Evolutionary conservation across 805 yeast genomes (phyloP).

Genomic region (Candida nemodendra): DNA sequence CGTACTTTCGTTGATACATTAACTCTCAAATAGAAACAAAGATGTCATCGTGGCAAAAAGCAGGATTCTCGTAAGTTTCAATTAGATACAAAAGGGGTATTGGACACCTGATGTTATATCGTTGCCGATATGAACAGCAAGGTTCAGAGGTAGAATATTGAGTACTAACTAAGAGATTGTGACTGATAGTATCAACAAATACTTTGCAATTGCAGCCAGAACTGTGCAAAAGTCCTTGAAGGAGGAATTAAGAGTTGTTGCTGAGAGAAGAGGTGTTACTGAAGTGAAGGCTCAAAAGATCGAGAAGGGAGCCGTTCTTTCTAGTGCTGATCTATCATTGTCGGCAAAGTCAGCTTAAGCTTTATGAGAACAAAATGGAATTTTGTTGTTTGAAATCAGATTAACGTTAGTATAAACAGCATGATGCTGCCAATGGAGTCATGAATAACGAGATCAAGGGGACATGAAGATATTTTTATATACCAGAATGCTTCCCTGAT

Average conservation of each 20-base stretch:
- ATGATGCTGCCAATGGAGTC: too few relatives aligned
- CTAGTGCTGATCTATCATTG: conserved; percentile 25
- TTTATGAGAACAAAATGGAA: background rate
- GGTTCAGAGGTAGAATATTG: too few relatives aligned
- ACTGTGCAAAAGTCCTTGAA: conserved; percentile 86
- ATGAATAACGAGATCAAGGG: background rate
- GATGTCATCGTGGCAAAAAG: conserved; percentile 64
- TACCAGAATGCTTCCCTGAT: background rate
- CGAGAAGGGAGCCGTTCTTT: conserved; percentile 58
- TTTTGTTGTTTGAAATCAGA: background rate
- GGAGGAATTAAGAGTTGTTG: conserved; percentile 74
- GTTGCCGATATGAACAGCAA: conserved; percentile 1
- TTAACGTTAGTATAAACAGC: too few relatives aligned
- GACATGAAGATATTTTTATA: background rate
- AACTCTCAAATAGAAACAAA: too few relatives aligned
- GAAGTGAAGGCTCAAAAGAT: conserved; percentile 74
- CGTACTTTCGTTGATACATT: background rate
- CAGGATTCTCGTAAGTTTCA: conserved; percentile 59
- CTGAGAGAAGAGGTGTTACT: conserved; percentile 66
- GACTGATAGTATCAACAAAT: conserved; percentile 68
- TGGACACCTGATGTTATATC: too few relatives aligned
- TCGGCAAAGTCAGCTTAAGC: conserved; percentile 16
- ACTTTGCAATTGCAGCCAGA: conserved; percentile 86
- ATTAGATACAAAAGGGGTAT: too few relatives aligned
- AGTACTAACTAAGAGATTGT: conserved; percentile 3